phyloP scores from a whole-genome alignment of 176 grass and related monocot genomes.

The Sorghum bicolor region DNA sequence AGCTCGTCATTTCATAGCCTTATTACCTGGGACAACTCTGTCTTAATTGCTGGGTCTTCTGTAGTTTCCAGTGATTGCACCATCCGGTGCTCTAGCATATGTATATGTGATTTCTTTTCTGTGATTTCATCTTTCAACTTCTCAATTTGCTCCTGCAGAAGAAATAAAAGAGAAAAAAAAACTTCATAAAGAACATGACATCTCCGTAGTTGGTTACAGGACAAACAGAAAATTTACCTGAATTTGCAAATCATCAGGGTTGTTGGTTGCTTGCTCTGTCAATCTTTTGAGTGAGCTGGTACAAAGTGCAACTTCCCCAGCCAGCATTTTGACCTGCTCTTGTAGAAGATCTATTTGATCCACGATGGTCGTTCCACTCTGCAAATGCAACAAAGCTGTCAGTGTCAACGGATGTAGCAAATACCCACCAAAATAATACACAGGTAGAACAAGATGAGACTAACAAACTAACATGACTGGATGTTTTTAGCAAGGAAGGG shows the following conservation, averaged over 20 bases:
- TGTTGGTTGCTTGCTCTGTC: slow-evolving; percentile 63
- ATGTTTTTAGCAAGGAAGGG: not conserved
- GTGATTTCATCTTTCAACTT: slow-evolving; percentile 74
- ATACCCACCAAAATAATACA: slow-evolving; percentile 4
- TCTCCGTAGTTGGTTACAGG: not conserved
- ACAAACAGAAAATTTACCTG: slow-evolving; percentile 46
- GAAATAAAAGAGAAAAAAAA: slow-evolving; percentile 8
- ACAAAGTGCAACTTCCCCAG: slow-evolving; percentile 88
- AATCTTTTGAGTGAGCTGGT: slow-evolving; percentile 95
- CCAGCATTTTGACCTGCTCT: slow-evolving; percentile 95
- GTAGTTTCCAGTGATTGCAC: slow-evolving; percentile 66
- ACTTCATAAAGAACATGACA: slow-evolving; percentile 17
- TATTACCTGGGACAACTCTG: slow-evolving; percentile 82
- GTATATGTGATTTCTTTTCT: slow-evolving; percentile 96
- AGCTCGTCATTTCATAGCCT: slow-evolving; percentile 1
- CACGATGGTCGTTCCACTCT: slow-evolving; percentile 90
- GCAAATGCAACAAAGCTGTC: slow-evolving; percentile 22
- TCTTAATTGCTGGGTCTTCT: slow-evolving; percentile 48
- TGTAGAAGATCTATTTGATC: slow-evolving; percentile 99
- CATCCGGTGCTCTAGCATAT: slow-evolving; percentile 83
- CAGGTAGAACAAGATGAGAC: not conserved
- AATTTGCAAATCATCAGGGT: slow-evolving; percentile 69
- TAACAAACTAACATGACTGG: slow-evolving; percentile 9
- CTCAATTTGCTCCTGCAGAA: slow-evolving; percentile 67
- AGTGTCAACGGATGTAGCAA: slow-evolving; percentile 20